Conservation (phyloP, 1,139 yeast species). For the Pichia sp. region DNA sequence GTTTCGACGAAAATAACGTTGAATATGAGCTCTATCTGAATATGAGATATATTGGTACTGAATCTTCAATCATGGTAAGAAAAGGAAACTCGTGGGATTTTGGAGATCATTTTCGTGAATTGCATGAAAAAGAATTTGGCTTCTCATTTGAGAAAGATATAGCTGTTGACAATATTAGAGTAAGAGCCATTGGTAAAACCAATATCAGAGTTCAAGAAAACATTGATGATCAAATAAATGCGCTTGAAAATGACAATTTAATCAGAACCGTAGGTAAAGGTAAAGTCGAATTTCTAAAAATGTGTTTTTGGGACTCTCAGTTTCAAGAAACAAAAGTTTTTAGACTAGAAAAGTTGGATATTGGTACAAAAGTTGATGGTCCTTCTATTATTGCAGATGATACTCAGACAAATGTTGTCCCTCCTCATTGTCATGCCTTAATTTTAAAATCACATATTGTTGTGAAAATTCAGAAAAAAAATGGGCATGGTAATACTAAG, state of each 20-base stretch:
- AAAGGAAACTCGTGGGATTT: slow-evolving; percentile 30
- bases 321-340: slow-evolving; percentile 24
- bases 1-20: slow-evolving; percentile 36
- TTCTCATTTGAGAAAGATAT: slow-evolving; percentile 59
- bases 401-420: slow-evolving; percentile 80
- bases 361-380: slow-evolving; percentile 58
- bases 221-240: slow-evolving; percentile 27
- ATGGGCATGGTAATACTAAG: background rate
- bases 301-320: slow-evolving; percentile 22
- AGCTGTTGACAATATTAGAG: slow-evolving; percentile 78
- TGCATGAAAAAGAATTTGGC: slow-evolving; percentile 67
- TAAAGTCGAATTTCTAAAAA: slow-evolving; percentile 20
- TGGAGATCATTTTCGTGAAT: slow-evolving; percentile 25
- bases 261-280: slow-evolving; percentile 18
- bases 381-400: slow-evolving; percentile 83
- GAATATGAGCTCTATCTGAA: slow-evolving; percentile 61
- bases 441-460: slow-evolving; percentile 49
- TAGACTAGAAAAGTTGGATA: slow-evolving; percentile 33
- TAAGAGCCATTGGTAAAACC: slow-evolving; percentile 57
- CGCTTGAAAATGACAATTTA: slow-evolving; percentile 8
- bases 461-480: slow-evolving; percentile 13
- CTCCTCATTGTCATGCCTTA: slow-evolving; percentile 64
- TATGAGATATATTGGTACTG: slow-evolving; percentile 82
- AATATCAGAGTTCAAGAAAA: slow-evolving; percentile 17
- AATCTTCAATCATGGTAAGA: slow-evolving; percentile 69